Evolutionary conservation across 257 asterid genomes (phyloP).

Genomic region (Asclepias syriaca): DNA sequence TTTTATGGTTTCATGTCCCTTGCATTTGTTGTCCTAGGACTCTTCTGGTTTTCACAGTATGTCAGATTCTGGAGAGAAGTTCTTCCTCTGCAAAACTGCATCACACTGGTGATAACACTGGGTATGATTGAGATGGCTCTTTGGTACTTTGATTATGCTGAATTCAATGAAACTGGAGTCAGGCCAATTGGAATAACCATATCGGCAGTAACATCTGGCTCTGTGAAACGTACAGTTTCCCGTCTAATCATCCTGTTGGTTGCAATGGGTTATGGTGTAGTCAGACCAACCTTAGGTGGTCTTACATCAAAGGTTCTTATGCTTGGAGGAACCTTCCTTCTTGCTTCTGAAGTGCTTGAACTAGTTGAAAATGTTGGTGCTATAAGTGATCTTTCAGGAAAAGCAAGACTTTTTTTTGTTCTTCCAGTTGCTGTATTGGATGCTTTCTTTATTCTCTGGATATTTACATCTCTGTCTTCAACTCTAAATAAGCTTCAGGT

Average conservation of each 20-base stretch:
- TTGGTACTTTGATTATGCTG: constrained; percentile 94
- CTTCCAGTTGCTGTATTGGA: constrained; percentile 94
- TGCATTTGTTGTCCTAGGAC: constrained; percentile 71
- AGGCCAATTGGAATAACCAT: constrained; percentile 85
- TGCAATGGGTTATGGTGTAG: constrained; percentile 98
- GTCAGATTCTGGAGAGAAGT: constrained; percentile 92
- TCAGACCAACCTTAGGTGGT: constrained; percentile 93
- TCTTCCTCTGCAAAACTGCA: constrained; percentile 79
- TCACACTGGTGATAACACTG: constrained; percentile 78
- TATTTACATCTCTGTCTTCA: constrained; percentile 79
- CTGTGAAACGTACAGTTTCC: constrained; percentile 83
- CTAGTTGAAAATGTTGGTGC: constrained; percentile 88
- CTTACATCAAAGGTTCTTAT: constrained; percentile 82
- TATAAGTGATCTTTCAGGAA: constrained; percentile 86
- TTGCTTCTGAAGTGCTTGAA: constrained; percentile 85
- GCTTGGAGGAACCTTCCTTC: constrained; percentile 87
- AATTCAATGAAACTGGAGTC: constrained; percentile 79
- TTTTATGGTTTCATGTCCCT: constrained; percentile 88
- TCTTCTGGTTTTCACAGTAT: constrained; percentile 93
- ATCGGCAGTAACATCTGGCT: constrained; percentile 94
- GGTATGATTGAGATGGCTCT: constrained; percentile 93
- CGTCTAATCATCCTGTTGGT: constrained; percentile 74
- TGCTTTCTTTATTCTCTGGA: constrained; percentile 95
- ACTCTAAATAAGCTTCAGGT: constrained; percentile 98
- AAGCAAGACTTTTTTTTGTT: constrained; percentile 74